Percentiles rank a stretch among this genome's conserved stretches.
phyloP scores from a whole-genome alignment of 768 basidiomycete genomes.

The Leccinum variicolor region DNA sequence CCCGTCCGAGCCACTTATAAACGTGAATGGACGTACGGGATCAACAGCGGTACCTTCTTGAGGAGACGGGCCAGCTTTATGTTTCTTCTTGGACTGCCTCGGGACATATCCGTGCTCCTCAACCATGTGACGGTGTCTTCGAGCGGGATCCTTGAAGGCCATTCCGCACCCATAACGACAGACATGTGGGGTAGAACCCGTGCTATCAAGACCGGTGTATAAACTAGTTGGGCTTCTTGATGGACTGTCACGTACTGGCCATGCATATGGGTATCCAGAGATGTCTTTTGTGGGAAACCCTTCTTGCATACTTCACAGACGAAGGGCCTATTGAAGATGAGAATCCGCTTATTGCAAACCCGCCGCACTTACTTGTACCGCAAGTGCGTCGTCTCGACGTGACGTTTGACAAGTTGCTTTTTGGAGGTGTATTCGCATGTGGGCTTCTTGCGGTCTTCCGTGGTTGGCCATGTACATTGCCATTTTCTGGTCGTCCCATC shows the following conservation, averaged over 20 bases:
- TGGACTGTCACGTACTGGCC: constrained; percentile 40
- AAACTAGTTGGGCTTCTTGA: constrained; percentile 4
- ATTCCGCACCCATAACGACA: constrained; percentile 50
- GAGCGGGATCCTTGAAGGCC: constrained; percentile 62
- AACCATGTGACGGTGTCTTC: constrained; percentile 58
- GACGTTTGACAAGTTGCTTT: constrained; percentile 67
- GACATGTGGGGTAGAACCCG: constrained; percentile 52
- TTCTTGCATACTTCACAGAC: constrained; percentile 50
- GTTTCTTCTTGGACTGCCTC: constrained; percentile 43
- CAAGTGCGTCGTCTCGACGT: constrained; percentile 61
- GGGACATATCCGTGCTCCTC: constrained; percentile 50
- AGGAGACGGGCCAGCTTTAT: constrained; percentile 32
- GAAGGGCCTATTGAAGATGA: constrained; percentile 41
- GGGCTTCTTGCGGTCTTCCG: constrained; percentile 29
- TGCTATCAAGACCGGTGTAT: constrained; percentile 36
- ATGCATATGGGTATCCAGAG: constrained; percentile 54
- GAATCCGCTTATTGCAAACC: constrained; percentile 8
- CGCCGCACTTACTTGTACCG: constrained; percentile 49
- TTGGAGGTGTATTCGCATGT: constrained; percentile 46
- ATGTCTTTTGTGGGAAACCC: constrained; percentile 58
- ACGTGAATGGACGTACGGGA: constrained; percentile 32
- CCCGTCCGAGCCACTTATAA: constrained; percentile 27
- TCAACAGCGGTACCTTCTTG: constrained; percentile 24
- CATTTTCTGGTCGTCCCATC: constrained; percentile 37
- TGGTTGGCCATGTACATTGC: constrained; percentile 41